These are phyloP conservation scores for Chalciporus chontae DNA, from an alignment of 768 basidiomycete species.

Conservation along the genomic window DNA sequence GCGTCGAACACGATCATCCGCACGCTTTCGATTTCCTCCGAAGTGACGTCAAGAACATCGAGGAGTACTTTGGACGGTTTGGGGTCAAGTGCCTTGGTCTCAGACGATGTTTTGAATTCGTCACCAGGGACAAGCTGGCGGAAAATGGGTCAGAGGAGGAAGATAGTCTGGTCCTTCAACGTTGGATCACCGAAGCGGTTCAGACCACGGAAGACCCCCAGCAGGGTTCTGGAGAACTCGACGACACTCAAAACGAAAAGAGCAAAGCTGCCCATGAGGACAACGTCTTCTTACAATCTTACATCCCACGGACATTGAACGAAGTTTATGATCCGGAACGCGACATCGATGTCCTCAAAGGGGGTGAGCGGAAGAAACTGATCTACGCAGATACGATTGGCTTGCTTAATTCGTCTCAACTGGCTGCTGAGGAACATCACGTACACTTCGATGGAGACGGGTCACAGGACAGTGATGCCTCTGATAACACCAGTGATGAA, in stretches of 20 bases:
- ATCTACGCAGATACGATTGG: slow-evolving; percentile 91
- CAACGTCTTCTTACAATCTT: slow-evolving; percentile 82
- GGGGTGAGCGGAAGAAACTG: slow-evolving; percentile 67
- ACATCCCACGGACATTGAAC: slow-evolving; percentile 88
- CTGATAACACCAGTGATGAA: slow-evolving; percentile 29
- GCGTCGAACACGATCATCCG: slow-evolving; percentile 97
- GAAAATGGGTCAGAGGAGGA: slow-evolving; percentile 28
- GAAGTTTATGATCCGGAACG: slow-evolving; percentile 95
- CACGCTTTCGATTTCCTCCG: slow-evolving; percentile 95
- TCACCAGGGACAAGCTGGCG: slow-evolving; percentile 55
- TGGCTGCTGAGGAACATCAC: slow-evolving; percentile 6
- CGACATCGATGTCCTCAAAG: slow-evolving; percentile 71
- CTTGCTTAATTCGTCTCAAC: slow-evolving; percentile 46
- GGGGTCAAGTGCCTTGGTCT: slow-evolving; percentile 78
- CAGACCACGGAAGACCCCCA: slow-evolving; percentile 15
- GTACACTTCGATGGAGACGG: slow-evolving; percentile 19
- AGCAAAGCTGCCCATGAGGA: slow-evolving; percentile 63
- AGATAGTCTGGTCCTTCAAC: slow-evolving; percentile 33
- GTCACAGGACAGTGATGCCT: slow-evolving; percentile 22
- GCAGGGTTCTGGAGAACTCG: slow-evolving; percentile 10
- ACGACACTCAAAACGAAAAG: slow-evolving; percentile 13
- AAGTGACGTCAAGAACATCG: slow-evolving; percentile 86
- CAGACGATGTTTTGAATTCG: slow-evolving; percentile 82
- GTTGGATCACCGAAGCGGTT: slow-evolving; percentile 45
- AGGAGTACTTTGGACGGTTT: slow-evolving; percentile 83